Conservation (phyloP, 2,329 filamentous ascomycete species). For the Plectosphaerella cucumerina region DNA sequence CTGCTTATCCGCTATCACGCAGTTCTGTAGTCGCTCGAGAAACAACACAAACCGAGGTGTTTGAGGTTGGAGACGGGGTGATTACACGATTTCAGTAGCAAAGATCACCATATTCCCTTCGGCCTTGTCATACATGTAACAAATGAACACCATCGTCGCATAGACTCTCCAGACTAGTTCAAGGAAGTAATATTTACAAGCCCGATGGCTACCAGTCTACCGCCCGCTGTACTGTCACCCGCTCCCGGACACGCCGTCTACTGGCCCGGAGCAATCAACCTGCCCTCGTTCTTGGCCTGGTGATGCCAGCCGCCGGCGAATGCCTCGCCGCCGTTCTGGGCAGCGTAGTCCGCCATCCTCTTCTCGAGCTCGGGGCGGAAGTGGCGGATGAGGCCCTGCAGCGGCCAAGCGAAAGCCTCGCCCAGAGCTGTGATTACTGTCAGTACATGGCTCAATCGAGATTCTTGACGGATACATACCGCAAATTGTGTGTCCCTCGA, state of each 20-base stretch:
- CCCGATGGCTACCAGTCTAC: constrained; percentile 10
- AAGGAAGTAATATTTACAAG: constrained; percentile 16
- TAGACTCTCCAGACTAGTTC: constrained; percentile 12
- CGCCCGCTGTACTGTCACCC: constrained; percentile 1
- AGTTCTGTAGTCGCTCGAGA: no score
- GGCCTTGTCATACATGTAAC: background rate
- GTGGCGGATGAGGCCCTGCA: constrained; percentile 96
- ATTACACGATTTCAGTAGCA: no score
- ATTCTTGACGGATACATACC: constrained; percentile 50
- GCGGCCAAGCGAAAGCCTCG: constrained; percentile 97
- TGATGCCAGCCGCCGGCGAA: constrained; percentile 87
- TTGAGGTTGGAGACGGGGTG: no score
- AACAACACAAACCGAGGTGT: constrained; percentile 8
- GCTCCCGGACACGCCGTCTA: constrained; percentile 39
- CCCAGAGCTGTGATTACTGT: constrained; percentile 62
- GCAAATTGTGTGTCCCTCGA: constrained; percentile 98
- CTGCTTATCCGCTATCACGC: no score
- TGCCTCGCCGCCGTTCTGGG: constrained; percentile 67
- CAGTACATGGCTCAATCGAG: constrained; percentile 15
- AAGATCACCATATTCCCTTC: no score
- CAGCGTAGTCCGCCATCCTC: constrained; percentile 76
- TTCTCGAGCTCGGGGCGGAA: constrained; percentile 95
- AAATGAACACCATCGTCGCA: constrained; percentile 5
- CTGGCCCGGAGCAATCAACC: constrained; percentile 85
- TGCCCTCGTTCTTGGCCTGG: constrained; percentile 70